These are phyloP conservation scores for Paecilomyces formosus DNA, from an alignment of 2,329 filamentous ascomycete genomes.

Conservation along the genomic window DNA sequence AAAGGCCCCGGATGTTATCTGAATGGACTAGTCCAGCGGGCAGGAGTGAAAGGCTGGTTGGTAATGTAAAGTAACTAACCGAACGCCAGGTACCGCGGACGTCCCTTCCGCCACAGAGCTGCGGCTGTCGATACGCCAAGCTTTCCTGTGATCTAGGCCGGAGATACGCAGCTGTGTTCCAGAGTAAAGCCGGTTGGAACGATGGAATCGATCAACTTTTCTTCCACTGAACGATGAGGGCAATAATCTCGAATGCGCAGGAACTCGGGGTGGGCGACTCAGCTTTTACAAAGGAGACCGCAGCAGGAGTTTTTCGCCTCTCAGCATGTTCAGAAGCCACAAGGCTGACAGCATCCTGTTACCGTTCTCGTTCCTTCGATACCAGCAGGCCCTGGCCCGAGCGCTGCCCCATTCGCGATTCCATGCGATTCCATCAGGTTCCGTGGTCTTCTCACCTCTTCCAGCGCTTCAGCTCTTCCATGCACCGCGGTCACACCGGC, in stretches of 20 bases:
- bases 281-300: background rate
- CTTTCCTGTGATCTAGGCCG: constrained; percentile 4
- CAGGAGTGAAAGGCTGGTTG: background rate
- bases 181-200: background rate
- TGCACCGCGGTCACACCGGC: background rate
- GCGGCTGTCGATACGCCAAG: constrained; percentile 6
- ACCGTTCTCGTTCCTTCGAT: constrained; percentile 12
- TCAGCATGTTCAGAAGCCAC: background rate
- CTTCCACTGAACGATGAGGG: background rate
- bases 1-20: constrained; percentile 8
- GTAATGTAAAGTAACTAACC: constrained; percentile 3
- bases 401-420: constrained; percentile 14
- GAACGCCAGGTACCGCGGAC: constrained; percentile 5
- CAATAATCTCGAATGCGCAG: background rate
- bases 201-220: background rate
- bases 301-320: background rate
- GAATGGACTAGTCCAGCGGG: constrained; percentile 8
- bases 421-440: constrained; percentile 22
- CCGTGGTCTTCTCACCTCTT: constrained; percentile 23
- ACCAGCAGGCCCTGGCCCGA: constrained; percentile 15
- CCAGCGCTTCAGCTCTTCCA: constrained; percentile 2
- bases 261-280: background rate
- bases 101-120: background rate
- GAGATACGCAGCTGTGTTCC: constrained; percentile 10
- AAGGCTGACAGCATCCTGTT: constrained; percentile 8